Conservation (phyloP, 768 basidiomycete genomes). For the Trametes punicea region DNA sequence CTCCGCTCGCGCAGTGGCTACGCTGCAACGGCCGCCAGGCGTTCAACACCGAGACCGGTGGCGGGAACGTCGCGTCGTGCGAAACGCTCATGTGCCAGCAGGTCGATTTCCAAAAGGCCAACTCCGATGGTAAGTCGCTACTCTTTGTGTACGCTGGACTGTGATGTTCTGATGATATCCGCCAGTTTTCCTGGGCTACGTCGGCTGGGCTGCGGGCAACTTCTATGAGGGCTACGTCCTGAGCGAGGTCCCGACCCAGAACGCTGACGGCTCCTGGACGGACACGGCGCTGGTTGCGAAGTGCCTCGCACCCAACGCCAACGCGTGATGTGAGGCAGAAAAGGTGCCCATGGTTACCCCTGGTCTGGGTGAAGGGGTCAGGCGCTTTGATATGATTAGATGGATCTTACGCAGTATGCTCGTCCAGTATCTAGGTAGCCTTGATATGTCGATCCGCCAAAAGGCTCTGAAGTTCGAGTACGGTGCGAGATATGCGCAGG, state of each 20-base stretch:
- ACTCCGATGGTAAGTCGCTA: conserved; percentile 14
- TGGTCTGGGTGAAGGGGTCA: too few species aligned
- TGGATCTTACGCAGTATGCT: too few species aligned
- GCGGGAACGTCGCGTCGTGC: conserved; percentile 38
- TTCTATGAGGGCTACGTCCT: conserved; percentile 51
- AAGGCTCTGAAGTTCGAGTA: too few species aligned
- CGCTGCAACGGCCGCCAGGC: conserved; percentile 42
- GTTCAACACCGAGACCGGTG: conserved; percentile 43
- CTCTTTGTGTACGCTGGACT: not conserved
- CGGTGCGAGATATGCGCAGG: too few species aligned
- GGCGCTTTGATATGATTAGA: too few species aligned
- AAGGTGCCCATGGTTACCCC: not conserved
- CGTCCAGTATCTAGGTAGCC: too few species aligned
- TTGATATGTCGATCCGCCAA: too few species aligned
- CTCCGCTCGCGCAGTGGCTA: conserved; percentile 40
- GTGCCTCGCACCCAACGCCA: conserved; percentile 16
- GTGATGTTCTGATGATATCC: conserved; percentile 38
- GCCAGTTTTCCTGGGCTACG: conserved; percentile 44
- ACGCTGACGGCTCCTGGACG: conserved; percentile 36
- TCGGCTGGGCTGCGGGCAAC: conserved; percentile 50
- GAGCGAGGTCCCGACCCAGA: conserved; percentile 40
- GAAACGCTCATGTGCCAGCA: conserved; percentile 29
- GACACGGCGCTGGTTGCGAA: conserved; percentile 37
- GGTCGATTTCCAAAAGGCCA: conserved; percentile 18
- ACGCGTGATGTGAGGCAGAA: not conserved